Evolutionary conservation across 805 yeast species (phyloP), one percentile per base, ranked within the genome.

Genomic region (Lachancea lanzarotensis): DNA sequence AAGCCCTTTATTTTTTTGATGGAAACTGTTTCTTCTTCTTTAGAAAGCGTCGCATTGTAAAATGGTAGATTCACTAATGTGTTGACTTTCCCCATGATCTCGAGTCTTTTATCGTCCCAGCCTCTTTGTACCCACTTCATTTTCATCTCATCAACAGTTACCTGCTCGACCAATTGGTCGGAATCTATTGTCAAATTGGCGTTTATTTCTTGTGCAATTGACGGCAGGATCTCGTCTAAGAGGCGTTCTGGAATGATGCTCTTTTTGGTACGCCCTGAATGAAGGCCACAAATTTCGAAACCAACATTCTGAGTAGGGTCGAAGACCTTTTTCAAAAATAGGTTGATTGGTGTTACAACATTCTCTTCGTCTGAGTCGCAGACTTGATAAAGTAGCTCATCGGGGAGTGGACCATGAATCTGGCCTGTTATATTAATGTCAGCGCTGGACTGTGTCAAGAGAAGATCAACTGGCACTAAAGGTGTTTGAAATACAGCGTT

Each of bases 1-100:
- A 54, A 42, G 6, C 81, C 81, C 45, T 67, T 66, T 1, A 75
- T 61, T 13, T 62, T 55, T 3, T 59, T 51, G 1, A 74, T 71
- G 2, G 53, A 46, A 1, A 73, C 35, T 7, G 48, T 44, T 15
- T 38, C 48, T 15, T 55, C 50, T 11, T 15, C 46, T n/a, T 31
- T 35, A n/a, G 42, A 31, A 12, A 52, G 47, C 0, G 47, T 33
- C 2, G 62, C 56, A 15, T 64, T 50, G 16, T 60, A 56, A 40
- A 58, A 59, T 3, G 73, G 68, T 3, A 68, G 15, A 22, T 55
- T 55, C 4, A 71, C 43, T 17, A 58, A 51, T 1, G 68, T 58
- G 19, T 58, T 52, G 4, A 72, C 56, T n/a, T 62, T 60, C 1
- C 76, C 78, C 39, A 58, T 57, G n/a, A 72, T 53, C 8, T 62